These are phyloP conservation scores for Citrus medica DNA, from an alignment of 345 rosid genomes.

Conservation along the genomic window DNA sequence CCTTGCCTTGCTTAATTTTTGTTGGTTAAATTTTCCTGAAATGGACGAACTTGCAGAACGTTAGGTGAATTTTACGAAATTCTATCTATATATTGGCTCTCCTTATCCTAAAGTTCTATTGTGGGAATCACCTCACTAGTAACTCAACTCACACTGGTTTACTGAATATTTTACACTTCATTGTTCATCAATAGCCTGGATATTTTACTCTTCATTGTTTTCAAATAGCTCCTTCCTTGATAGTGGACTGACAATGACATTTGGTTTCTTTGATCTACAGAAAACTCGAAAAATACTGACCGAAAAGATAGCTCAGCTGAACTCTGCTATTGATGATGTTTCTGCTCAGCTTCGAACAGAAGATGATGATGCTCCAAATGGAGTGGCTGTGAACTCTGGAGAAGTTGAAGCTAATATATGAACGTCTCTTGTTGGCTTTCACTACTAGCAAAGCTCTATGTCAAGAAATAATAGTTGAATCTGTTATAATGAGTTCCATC, in stretches of 20 bases:
- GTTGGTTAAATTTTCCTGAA: not conserved
- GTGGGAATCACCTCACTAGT: not conserved
- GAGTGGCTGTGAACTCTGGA: slow-evolving; percentile 49
- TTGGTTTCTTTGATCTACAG: slow-evolving; percentile 35
- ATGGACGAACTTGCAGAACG: not conserved
- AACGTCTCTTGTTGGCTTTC: slow-evolving; percentile 12
- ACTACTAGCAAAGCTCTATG: slow-evolving; percentile 1
- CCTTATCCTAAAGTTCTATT: not conserved
- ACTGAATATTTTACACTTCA: not conserved
- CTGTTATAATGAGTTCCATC: slow-evolving; percentile 10
- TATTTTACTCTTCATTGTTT: not conserved
- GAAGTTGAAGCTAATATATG: slow-evolving; percentile 61
- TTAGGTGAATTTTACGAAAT: not conserved
- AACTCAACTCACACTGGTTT: not conserved
- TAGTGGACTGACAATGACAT: not conserved
- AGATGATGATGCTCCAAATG: slow-evolving; percentile 57
- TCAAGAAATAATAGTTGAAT: slow-evolving; percentile 20
- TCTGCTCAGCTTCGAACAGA: slow-evolving; percentile 72
- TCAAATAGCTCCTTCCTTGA: not conserved
- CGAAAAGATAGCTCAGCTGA: slow-evolving; percentile 82
- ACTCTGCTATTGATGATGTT: slow-evolving; percentile 81
- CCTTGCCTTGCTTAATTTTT: not conserved
- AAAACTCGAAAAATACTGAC: slow-evolving; percentile 74
- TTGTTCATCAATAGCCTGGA: not conserved
- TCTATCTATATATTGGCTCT: not conserved